A percentile compares a stretch with the other conserved stretches of the same genome.
These are phyloP conservation scores for Seminavis robusta DNA, from an alignment of 108 stramenopile genomes.

Conservation along the genomic window DNA sequence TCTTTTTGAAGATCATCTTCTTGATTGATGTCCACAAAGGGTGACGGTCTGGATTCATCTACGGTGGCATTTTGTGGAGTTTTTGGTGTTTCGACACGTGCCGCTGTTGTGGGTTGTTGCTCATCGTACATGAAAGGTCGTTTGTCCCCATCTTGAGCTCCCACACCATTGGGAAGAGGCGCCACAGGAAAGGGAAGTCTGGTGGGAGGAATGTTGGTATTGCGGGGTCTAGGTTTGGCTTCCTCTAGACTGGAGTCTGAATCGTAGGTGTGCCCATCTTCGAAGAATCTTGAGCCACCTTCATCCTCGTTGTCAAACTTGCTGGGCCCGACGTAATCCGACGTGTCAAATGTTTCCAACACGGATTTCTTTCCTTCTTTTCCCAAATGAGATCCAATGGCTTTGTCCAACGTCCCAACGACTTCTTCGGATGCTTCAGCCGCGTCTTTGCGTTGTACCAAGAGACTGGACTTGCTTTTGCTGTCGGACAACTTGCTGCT, in stretches of 20 bases:
- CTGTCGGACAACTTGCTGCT: neutral
- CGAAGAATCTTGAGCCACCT: constrained; percentile 4
- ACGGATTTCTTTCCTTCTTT: constrained; percentile 2
- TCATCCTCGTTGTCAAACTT: constrained; percentile 25
- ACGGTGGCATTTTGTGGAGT: neutral
- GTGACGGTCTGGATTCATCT: constrained; percentile 27
- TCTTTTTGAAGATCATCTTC: neutral
- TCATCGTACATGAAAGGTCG: neutral
- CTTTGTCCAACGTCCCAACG: constrained; percentile 66
- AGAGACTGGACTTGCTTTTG: neutral
- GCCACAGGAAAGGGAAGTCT: constrained; percentile 44
- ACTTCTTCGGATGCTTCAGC: constrained; percentile 70
- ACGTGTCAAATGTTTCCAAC: constrained; percentile 10
- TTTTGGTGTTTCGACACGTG: constrained; percentile 9
- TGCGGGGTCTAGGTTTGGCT: neutral
- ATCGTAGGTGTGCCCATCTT: constrained; percentile 62
- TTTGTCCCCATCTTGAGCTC: neutral
- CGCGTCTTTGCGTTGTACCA: too few species aligned
- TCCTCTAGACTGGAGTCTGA: constrained; percentile 78
- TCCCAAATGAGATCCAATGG: constrained; percentile 26
- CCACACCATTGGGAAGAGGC: constrained; percentile 10
- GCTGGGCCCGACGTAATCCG: constrained; percentile 6
- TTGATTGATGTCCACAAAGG: constrained; percentile 31
- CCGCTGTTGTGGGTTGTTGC: constrained; percentile 19
- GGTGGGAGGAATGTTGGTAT: constrained; percentile 17